phyloP scores from a whole-genome alignment of 495 filamentous ascomycete species.

The Penicillium bialowiezense region DNA sequence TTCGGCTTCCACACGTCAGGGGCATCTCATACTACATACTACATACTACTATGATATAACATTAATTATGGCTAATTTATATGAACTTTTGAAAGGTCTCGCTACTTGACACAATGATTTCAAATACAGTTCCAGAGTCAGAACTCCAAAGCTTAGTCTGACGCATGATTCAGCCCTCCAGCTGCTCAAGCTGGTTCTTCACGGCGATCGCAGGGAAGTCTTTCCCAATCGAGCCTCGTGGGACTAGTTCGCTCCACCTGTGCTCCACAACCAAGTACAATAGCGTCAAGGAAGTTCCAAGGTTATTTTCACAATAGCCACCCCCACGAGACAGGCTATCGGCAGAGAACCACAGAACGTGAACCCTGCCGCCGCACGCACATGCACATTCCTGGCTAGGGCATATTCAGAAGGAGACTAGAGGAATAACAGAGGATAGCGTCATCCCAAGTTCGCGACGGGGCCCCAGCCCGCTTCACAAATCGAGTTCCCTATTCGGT shows the following conservation, averaged over 20 bases:
- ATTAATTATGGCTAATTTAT: too few species aligned
- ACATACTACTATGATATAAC: too few species aligned
- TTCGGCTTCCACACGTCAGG: too few species aligned
- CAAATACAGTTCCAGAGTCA: too few species aligned
- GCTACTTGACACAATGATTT: too few species aligned
- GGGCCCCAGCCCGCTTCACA: background rate
- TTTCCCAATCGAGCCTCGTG: slow-evolving; percentile 10
- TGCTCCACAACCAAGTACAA: background rate
- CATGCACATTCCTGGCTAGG: too few species aligned
- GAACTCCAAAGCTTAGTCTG: background rate
- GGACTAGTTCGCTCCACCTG: slow-evolving; percentile 1
- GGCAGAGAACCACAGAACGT: background rate
- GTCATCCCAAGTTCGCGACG: background rate
- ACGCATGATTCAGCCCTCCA: background rate
- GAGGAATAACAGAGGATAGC: background rate
- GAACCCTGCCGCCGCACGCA: too few species aligned
- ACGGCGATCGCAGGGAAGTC: slow-evolving; percentile 11
- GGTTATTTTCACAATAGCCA: background rate
- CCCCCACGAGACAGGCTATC: background rate
- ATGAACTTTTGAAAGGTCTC: too few species aligned
- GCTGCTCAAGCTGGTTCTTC: background rate
- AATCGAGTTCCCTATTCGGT: background rate
- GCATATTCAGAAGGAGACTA: too few species aligned
- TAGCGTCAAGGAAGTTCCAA: background rate
- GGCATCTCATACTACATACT: too few species aligned